phyloP scores from a whole-genome alignment of 495 filamentous ascomycete species.

The Penicillium verhagenii region DNA sequence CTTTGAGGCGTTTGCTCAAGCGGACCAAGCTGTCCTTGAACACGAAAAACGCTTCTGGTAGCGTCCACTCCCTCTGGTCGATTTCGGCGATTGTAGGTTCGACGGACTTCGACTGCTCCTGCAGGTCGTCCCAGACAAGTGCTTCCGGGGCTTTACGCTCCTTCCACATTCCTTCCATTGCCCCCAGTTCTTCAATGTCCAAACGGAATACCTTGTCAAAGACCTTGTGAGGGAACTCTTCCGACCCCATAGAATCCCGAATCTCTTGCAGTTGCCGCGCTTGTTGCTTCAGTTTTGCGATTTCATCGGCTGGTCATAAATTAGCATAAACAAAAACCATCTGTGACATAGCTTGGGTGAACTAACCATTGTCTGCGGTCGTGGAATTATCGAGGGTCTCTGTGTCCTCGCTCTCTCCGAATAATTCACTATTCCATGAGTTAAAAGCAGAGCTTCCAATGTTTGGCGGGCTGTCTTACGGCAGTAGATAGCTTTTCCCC shows the following conservation, averaged over 20 bases:
- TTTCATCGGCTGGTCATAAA: conserved; percentile 63
- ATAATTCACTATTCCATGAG: conserved; percentile 62
- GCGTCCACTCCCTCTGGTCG: conserved; percentile 76
- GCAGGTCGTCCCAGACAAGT: conserved; percentile 60
- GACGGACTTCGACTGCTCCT: conserved; percentile 48
- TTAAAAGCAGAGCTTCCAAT: conserved; percentile 11
- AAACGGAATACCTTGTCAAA: conserved; percentile 91
- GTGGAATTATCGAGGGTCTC: conserved; percentile 70
- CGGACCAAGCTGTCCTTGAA: conserved; percentile 81
- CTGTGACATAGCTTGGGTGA: background rate
- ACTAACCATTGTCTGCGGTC: conserved; percentile 73
- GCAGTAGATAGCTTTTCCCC: conserved; percentile 94
- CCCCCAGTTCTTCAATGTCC: conserved; percentile 80
- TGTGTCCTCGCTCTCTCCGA: conserved; percentile 83
- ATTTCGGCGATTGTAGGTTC: conserved; percentile 56
- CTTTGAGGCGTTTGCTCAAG: conserved; percentile 69
- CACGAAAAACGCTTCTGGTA: conserved; percentile 79
- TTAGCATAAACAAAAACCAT: conserved; percentile 19
- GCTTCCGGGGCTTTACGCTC: conserved; percentile 68
- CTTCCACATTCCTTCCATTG: conserved; percentile 98
- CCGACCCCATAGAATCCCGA: conserved; percentile 75
- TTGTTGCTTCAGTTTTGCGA: conserved; percentile 79
- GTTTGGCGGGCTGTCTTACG: conserved; percentile 38
- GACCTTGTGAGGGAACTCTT: conserved; percentile 73
- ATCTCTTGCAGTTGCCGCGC: conserved; percentile 80